Evolutionary conservation across 805 yeast species (phyloP), one percentile per base, ranked within the genome.

Genomic region (Monosporozyma servazzii): DNA sequence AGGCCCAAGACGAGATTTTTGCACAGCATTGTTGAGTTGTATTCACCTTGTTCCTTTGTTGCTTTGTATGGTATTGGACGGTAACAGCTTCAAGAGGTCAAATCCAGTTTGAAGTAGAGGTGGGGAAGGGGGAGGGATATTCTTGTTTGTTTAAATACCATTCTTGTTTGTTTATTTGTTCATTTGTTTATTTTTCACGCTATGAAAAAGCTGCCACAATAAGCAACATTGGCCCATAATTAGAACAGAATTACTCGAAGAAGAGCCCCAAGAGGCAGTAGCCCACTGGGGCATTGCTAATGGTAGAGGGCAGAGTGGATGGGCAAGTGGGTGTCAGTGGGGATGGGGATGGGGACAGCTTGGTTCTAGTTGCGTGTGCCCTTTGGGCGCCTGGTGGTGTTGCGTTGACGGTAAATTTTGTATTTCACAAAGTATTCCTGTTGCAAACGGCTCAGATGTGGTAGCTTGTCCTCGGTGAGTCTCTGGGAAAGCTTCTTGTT

Each of bases 401-500:
- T 18, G 40, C 18, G 40, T 15, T 7, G 11, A 27, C 49, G 57
- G 45, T 60, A 65, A 42, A 54, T 50, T 23, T 49, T 52, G 48
- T 63, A 63, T 40, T 54, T 48, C 15, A 55, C 48, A 49, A 49
- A 61, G 48, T 66, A 65, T 37, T 57, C 48, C 11, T 53, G 53
- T 42, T 59, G 66, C 30, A 57, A 45, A 2, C 46, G 30, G 15
- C 55, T 48, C 9, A 61, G 29, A n/a, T 36, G 31, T 1, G 66
- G 65, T n/a, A 63, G 49, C 37, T 44, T 51, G 4, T 52, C 44
- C 11, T 52, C 50, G 42, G 57, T 53, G 3, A 59, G 18, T n/a
- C 48, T 37, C 20, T 41, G 30, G 23, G 52, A 53, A 1, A 57
- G 20, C n/a, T 41, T 17, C 11, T 37, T 42, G 41, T 59, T 62